Evolutionary conservation across 1,139 yeast species (phyloP).

Genomic region (Debaryomycetaceae sp.): DNA sequence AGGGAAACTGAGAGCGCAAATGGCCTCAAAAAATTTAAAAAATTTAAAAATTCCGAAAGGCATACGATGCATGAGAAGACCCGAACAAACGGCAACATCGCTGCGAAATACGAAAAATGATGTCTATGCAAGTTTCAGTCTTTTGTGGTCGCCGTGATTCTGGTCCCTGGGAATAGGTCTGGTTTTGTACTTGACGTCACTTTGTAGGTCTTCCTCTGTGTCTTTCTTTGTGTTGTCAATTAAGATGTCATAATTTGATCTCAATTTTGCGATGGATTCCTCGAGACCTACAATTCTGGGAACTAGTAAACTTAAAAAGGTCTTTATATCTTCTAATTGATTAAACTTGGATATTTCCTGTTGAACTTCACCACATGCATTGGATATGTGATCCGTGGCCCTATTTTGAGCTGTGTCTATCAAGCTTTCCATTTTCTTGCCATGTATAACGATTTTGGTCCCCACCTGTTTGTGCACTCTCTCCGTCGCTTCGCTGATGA

Average conservation of each 20-base stretch:
- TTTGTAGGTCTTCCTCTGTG: too few relatives aligned
- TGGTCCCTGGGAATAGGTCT: not conserved
- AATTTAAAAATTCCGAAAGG: not conserved
- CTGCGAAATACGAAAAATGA: not conserved
- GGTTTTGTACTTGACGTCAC: not conserved
- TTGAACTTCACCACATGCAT: not conserved
- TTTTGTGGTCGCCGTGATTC: not conserved
- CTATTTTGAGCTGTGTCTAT: not conserved
- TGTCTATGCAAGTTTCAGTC: not conserved
- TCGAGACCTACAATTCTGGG: conserved; percentile 21
- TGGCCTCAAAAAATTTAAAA: not conserved
- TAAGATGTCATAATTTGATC: conserved; percentile 2
- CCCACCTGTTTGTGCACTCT: not conserved
- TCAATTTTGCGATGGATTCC: conserved; percentile 3
- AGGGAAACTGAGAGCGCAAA: conserved; percentile 4
- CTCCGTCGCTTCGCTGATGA: not conserved
- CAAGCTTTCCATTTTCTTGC: not conserved
- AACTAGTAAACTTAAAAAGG: conserved; percentile 18
- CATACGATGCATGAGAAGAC: not conserved
- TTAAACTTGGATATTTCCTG: not conserved
- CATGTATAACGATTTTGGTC: not conserved
- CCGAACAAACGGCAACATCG: not conserved
- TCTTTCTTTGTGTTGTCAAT: not conserved
- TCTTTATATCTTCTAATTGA: conserved; percentile 11
- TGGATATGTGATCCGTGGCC: not conserved